Conservation (phyloP, 148 eudicot species). For the Chenopodium formosanum region DNA sequence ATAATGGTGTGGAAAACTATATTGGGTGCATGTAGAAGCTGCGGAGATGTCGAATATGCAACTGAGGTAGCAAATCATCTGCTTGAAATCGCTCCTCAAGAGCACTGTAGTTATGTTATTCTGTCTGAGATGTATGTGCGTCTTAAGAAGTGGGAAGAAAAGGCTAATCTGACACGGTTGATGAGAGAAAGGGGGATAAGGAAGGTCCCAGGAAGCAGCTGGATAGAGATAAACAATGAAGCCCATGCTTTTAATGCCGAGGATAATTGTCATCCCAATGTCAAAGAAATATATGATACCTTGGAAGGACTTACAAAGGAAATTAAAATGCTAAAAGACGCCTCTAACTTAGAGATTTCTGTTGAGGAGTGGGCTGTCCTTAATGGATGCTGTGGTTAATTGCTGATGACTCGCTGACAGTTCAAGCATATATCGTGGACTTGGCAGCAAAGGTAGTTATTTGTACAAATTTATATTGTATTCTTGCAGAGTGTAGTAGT, state of each 20-base stretch:
- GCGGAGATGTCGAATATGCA: slow-evolving; percentile 62
- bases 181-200: slow-evolving; percentile 65
- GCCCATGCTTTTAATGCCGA: slow-evolving; percentile 62
- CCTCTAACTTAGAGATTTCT: slow-evolving; percentile 14
- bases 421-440: no score
- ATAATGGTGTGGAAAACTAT: slow-evolving; percentile 68
- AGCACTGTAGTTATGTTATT: slow-evolving; percentile 66
- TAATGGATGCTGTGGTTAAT: slow-evolving; percentile 7
- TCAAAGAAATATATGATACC: slow-evolving; percentile 37
- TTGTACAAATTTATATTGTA: no score
- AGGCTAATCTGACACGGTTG: slow-evolving; percentile 50
- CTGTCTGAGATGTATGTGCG: slow-evolving; percentile 60
- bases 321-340: slow-evolving; percentile 27
- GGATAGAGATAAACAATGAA: slow-evolving; percentile 59
- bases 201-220: slow-evolving; percentile 79
- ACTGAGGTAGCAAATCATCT: slow-evolving; percentile 45
- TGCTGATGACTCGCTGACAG: slow-evolving; percentile 3
- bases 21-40: slow-evolving; percentile 58
- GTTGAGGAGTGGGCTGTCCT: slow-evolving; percentile 14
- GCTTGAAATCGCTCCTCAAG: slow-evolving; percentile 56
- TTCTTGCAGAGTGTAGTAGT: no score
- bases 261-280: slow-evolving; percentile 43
- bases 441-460: no score
- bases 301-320: slow-evolving; percentile 40
- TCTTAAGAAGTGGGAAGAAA: slow-evolving; percentile 57